phyloP scores from a whole-genome alignment of 768 basidiomycete genomes.

The Psilocybe tampanensis region DNA sequence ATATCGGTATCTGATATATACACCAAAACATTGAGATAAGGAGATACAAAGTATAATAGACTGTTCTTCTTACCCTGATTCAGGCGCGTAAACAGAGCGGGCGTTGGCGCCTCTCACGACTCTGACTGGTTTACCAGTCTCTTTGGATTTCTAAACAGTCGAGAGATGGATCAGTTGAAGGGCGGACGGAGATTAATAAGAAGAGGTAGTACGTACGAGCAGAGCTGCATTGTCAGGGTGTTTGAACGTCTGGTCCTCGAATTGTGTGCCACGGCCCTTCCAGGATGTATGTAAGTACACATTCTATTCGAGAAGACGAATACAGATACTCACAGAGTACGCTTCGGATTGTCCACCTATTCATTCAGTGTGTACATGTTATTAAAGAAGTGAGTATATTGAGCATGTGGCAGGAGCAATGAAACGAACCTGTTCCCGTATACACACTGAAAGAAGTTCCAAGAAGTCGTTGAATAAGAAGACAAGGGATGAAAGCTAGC shows the following conservation, averaged over 20 bases:
- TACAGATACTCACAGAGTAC: conserved; percentile 1
- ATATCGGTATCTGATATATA: conserved; percentile 4
- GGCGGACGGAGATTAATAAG: not conserved
- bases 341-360: conserved; percentile 4
- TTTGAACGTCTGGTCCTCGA: conserved; percentile 34
- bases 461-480: not conserved
- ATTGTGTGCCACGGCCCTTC: conserved; percentile 23
- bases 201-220: not conserved
- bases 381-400: too few relatives aligned
- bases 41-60: not conserved
- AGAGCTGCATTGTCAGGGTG: conserved; percentile 36
- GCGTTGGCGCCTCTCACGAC: conserved; percentile 39
- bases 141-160: conserved; percentile 28
- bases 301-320: not conserved
- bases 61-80: conserved; percentile 26
- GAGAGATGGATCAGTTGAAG: not conserved
- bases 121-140: conserved; percentile 37
- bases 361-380: too few relatives aligned
- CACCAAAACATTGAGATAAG: not conserved
- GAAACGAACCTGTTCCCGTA: conserved; percentile 11
- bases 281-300: not conserved
- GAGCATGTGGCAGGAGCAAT: not conserved
- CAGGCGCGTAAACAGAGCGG: conserved; percentile 36
- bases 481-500: not conserved
- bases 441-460: not conserved